Evolutionary conservation across 306 rosid genomes (phyloP), one percentile per base, ranked within the genome.

Genomic region (Albizia julibrissin): DNA sequence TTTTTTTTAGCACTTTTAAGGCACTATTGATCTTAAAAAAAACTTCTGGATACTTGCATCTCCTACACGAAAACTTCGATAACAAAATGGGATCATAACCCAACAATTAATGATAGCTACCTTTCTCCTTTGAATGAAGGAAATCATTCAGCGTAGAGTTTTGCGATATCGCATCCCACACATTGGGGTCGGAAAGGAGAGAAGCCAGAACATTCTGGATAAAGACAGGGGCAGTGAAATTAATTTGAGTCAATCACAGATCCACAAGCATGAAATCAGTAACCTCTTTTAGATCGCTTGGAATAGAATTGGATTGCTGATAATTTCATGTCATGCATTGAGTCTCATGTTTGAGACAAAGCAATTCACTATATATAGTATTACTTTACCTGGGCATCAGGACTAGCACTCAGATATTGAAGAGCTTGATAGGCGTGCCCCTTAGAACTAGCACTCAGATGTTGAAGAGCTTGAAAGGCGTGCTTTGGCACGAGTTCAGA

Each of bases 161-260:
- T 56, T 84, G 80, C 89, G 88, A 54, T 84, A 92, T 79, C 12
- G 97, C 98, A 69, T 79, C 82, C 99, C 92, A 92, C 24, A 95
- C 85, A 33, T 88, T 88, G 2, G 86, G 83, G 75, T 95, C 99
- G 26, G 82, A 76, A 33, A 90, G 86, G 80, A 95, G 61, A 42
- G 99, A 95, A 44, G 94, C 91, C 73, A 93, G 92, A 75, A 93
- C 94, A 81, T 80, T 89, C 98, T 95, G 84, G 67, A 62, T 46
- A 79, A 71, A 84, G 44, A 74, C 76, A 84, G 62, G 29, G 74
- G 44, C 43, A 42, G 33, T 26, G 9, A 69, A 69, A 21, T 40
- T 13, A 19, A 52, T 75, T 9, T 4, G 46, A 81, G 42, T 79
- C 78, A 84, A 68, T 37, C 80, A 52, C 40, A 40, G 26, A 50